Evolutionary conservation across 345 rosid genomes (phyloP).

Genomic region (Combretum micranthum): DNA sequence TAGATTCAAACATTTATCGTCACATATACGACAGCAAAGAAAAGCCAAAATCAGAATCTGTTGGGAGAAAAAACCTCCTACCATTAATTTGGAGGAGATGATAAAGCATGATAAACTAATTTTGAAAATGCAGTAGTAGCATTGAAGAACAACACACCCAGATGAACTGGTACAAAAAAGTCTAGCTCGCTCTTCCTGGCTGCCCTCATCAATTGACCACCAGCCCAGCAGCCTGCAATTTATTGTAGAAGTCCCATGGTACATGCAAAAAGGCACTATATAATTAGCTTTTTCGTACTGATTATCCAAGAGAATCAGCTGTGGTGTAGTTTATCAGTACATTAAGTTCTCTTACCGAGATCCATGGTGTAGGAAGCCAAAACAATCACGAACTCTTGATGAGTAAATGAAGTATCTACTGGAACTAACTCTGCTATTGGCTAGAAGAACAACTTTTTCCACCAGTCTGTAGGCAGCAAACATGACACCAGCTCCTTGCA

Average conservation of each 20-base stretch:
- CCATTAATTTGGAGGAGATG: too few relatives aligned
- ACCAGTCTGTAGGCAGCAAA: slow-evolving; percentile 55
- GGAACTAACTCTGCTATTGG: slow-evolving; percentile 33
- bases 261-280: not conserved
- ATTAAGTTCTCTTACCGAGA: slow-evolving; percentile 40
- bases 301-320: not conserved
- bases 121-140: too few relatives aligned
- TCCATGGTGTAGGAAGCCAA: slow-evolving; percentile 73
- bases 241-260: not conserved
- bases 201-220: slow-evolving; percentile 99
- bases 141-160: slow-evolving; percentile 31
- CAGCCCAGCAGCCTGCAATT: slow-evolving; percentile 72
- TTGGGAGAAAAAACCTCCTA: too few relatives aligned
- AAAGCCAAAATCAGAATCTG: too few relatives aligned
- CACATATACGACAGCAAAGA: too few relatives aligned
- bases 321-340: too few relatives aligned
- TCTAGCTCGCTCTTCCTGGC: slow-evolving; percentile 79
- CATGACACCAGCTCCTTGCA: slow-evolving; percentile 82
- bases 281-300: not conserved
- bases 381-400: slow-evolving; percentile 50
- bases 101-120: too few relatives aligned
- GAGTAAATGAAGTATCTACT: slow-evolving; percentile 36
- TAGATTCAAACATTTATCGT: too few relatives aligned
- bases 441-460: slow-evolving; percentile 49
- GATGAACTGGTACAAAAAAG: slow-evolving; percentile 55